These are phyloP conservation scores for Dendrobium chrysotoxum DNA, from an alignment of 106 monocot species.

Conservation along the genomic window DNA sequence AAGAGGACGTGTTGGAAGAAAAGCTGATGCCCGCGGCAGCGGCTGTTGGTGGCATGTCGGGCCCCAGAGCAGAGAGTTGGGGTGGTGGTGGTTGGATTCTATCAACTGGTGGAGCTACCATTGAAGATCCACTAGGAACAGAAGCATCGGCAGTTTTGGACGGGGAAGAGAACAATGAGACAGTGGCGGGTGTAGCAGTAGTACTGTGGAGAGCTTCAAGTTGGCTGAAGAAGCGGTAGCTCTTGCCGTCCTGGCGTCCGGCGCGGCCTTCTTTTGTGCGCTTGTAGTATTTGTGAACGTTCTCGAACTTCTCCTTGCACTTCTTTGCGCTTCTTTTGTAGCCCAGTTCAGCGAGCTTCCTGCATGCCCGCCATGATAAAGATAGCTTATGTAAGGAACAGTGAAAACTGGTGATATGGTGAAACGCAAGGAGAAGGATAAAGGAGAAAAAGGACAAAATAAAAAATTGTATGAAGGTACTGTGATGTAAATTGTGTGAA, in stretches of 20 bases:
- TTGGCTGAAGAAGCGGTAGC: conserved; percentile 77
- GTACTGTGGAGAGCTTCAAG: conserved; percentile 63
- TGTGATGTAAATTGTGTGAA: too few species aligned
- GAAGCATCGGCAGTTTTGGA: background rate
- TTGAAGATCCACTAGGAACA: background rate
- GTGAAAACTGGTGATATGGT: background rate
- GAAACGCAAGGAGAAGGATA: background rate
- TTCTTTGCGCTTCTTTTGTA: conserved; percentile 75
- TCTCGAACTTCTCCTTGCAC: conserved; percentile 92
- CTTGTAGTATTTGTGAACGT: conserved; percentile 89
- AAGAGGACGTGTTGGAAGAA: conserved; percentile 51
- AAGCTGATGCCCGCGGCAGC: conserved; percentile 28
- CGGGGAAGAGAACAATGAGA: background rate
- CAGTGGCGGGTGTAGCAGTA: background rate
- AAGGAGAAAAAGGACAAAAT: background rate
- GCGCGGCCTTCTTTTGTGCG: conserved; percentile 80
- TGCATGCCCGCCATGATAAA: conserved; percentile 11
- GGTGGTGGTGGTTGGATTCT: background rate
- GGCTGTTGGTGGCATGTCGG: background rate
- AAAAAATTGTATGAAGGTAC: background rate
- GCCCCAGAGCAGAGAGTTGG: background rate
- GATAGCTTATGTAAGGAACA: background rate
- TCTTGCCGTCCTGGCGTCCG: conserved; percentile 80
- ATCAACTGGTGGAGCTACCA: background rate
- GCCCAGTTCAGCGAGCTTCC: conserved; percentile 69